Evolutionary conservation across 768 basidiomycete genomes (phyloP).

Genomic region (Gymnopilus dilepis): DNA sequence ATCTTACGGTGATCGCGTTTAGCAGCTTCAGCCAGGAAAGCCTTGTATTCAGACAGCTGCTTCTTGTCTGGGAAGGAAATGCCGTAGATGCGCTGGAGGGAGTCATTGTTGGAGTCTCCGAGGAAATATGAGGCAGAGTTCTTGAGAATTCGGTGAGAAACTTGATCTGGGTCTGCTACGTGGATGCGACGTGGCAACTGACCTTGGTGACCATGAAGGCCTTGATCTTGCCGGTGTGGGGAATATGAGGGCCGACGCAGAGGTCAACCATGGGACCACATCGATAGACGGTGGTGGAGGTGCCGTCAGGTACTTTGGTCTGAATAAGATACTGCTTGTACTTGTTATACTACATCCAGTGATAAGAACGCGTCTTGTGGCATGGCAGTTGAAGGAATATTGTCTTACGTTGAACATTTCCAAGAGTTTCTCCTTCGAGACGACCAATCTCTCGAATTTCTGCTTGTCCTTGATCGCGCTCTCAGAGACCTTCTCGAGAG

Average conservation of each 20-base stretch:
- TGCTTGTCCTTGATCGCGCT: constrained; percentile 94
- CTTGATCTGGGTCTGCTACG: neutral
- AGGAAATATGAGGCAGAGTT: constrained; percentile 99
- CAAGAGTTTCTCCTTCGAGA: constrained; percentile 92
- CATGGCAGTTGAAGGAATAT: neutral
- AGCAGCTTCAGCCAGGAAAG: constrained; percentile 95
- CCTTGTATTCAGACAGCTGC: constrained; percentile 93
- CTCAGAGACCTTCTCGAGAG: constrained; percentile 88
- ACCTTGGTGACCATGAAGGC: constrained; percentile 97
- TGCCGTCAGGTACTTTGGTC: constrained; percentile 94
- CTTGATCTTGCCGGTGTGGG: constrained; percentile 98
- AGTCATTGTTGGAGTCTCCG: constrained; percentile 91
- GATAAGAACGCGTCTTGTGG: constrained; percentile 3
- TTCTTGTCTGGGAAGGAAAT: constrained; percentile 99
- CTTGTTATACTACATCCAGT: constrained; percentile 84
- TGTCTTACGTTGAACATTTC: constrained; percentile 90
- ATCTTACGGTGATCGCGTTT: constrained; percentile 97
- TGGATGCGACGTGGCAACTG: neutral
- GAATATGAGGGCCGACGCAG: constrained; percentile 96
- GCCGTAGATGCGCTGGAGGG: constrained; percentile 95
- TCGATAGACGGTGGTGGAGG: constrained; percentile 96
- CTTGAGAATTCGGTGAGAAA: constrained; percentile 45
- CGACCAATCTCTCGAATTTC: constrained; percentile 91
- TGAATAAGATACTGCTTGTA: constrained; percentile 97
- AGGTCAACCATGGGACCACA: constrained; percentile 99